These are phyloP conservation scores for Piedraia hortae DNA, from an alignment of 2,329 filamentous ascomycete species.

Conservation along the genomic window DNA sequence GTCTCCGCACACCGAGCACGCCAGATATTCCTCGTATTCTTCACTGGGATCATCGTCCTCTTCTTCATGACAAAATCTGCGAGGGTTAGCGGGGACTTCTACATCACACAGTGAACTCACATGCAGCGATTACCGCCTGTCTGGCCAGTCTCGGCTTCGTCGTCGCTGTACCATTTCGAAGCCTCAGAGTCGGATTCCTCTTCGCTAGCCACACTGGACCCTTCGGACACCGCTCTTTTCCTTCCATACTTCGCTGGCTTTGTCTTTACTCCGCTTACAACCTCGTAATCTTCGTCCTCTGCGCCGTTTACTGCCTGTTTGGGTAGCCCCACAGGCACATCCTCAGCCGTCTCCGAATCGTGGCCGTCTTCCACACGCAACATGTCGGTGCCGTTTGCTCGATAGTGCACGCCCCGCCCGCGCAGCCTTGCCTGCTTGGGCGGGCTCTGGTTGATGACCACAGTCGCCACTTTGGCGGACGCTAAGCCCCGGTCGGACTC, in stretches of 20 bases:
- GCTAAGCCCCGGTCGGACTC: no score
- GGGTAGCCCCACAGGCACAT: conserved; percentile 7
- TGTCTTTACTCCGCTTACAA: no score
- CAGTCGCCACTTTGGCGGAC: conserved; percentile 10
- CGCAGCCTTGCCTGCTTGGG: conserved; percentile 11
- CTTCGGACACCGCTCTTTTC: no score
- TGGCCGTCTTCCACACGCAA: conserved; percentile 6
- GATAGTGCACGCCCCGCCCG: conserved; percentile 11
- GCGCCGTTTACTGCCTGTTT: no score
- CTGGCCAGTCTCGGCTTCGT: conserved; percentile 23
- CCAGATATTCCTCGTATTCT: conserved; percentile 53
- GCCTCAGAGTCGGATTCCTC: no score
- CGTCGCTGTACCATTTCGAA: no score
- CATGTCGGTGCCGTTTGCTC: conserved; percentile 5
- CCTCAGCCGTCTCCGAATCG: conserved; percentile 9
- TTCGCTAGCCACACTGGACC: no score
- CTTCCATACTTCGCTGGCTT: no score
- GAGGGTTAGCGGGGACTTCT: conserved; percentile 10
- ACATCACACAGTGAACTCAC: conserved; percentile 19
- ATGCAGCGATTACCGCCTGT: conserved; percentile 33
- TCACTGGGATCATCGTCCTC: conserved; percentile 61
- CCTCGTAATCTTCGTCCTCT: conserved; percentile 22
- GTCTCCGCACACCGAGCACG: conserved; percentile 52
- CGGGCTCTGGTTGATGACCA: conserved; percentile 9
- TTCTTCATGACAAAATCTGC: conserved; percentile 55